Base-by-base conservation (phyloP, 106 monocot genomes). In the Dendrobium huoshanense region DNA sequence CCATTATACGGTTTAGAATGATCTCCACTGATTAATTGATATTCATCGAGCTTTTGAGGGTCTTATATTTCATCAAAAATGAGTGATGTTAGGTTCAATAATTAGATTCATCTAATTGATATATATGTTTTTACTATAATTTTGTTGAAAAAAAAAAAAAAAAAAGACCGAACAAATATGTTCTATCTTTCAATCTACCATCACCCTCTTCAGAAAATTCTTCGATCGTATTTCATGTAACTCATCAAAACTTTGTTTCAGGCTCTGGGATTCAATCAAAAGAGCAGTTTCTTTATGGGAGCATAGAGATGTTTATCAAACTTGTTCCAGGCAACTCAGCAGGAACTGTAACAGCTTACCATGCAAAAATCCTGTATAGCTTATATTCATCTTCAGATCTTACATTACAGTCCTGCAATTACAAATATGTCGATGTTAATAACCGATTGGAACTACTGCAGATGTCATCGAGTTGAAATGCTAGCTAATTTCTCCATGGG, bases 261-360 rank as follows among this genome's bases (percentile, higher is more conserved):
- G 86, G 82, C 77, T 88, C 75, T 3, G 86, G 81, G 9, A 77
- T 91, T 42, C 81, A 73, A 75, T 84, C 84, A 0, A 84, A 77
- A 73, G 80, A 82, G 18, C 81, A 86, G 47, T 91, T 77, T 49
- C 82, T 84, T 41, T 86, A 80, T 51, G 86, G 86, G 72, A 86
- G 82, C 31, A 80, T 91, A 64, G 75, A 83, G 77, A 84, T 87
- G 88, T 78, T 58, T 0, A 87, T 92, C 40, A 85, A 89, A 31
- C 61, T 92, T 48, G 92, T 92, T 17, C 78, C 87, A 1, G 89
- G 82, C 16, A 86, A 92, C 54, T 92, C 89, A 48, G 92, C 89
- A 31, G 89, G 92, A 31, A 92, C 85, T 41, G 92, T 92, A 24
- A 89, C 92, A 13, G 82, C 92, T 22, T 89, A 85, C 65, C 89